These are phyloP conservation scores for Graphilbum fragrans DNA, from an alignment of 2,329 filamentous ascomycete genomes.

Conservation along the genomic window DNA sequence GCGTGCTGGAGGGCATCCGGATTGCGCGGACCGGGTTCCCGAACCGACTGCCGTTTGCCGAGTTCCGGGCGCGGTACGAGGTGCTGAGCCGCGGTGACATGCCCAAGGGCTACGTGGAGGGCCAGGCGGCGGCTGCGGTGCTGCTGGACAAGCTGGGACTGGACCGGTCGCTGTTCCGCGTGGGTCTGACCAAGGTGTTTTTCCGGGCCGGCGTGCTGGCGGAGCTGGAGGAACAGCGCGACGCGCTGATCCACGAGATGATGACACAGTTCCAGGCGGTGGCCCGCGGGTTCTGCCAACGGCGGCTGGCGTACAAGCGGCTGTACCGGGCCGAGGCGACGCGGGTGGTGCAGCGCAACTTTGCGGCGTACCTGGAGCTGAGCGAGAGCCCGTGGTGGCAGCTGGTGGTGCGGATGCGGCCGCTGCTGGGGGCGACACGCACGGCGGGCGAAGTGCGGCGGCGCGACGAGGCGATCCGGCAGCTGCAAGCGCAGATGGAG, in stretches of 20 bases:
- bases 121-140: conserved; percentile 69
- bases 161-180: conserved; percentile 77
- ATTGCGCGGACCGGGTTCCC: conserved; percentile 96
- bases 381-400: conserved; percentile 97
- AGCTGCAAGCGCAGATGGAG: conserved; percentile 73
- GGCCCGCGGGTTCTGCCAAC: conserved; percentile 78
- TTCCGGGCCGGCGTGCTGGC: conserved; percentile 93
- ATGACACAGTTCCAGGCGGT: conserved; percentile 89
- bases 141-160: conserved; percentile 85
- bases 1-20: conserved; percentile 95
- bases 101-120: conserved; percentile 45
- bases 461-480: conserved; percentile 83
- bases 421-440: conserved; percentile 79
- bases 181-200: conserved; percentile 95
- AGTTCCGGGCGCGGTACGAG: conserved; percentile 93
- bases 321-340: conserved; percentile 92
- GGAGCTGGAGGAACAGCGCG: conserved; percentile 90
- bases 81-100: conserved; percentile 58
- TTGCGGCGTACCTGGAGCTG: conserved; percentile 81
- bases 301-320: conserved; percentile 81
- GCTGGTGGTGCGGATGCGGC: conserved; percentile 88
- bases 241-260: conserved; percentile 84
- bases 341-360: conserved; percentile 87
- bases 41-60: conserved; percentile 80
- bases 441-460: conserved; percentile 92